Base-by-base conservation (phyloP, 306 rosid species). In the Cajanus cajan region DNA sequence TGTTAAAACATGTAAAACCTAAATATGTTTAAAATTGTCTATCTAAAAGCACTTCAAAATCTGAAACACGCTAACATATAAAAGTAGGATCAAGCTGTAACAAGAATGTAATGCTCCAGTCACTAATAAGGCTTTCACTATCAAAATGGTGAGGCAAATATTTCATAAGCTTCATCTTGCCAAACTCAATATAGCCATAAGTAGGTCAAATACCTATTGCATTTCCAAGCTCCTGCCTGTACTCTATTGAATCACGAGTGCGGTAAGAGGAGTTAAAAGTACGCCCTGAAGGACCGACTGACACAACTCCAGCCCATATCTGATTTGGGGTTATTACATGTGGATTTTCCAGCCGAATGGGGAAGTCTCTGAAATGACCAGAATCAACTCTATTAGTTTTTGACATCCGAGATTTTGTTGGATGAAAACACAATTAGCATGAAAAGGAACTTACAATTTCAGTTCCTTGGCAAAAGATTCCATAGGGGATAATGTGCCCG, bases 221-320 rank as follows among this genome's bases (percentile, higher is more conserved):
- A 88, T 94, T 92, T 81, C 98, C 98, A 72, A 94, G 97, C 83
- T 94, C 98, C 76, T 88, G 91, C 71, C 76, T 94, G 89, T 94
- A 94, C 69, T 90, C 98, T 33, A 62, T 25, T 12, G 94, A 86
- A 83, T 92, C 97, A 0, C 98, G 97, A 54, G 74, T 87, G 40
- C 93, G 85, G 78, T 92, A 94, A 79, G 97, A 92, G 79, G 98
- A 94, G 86, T 94, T 94, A 80, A 94, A 90, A 82, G 90, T 77
- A 72, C 80, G 85, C 21, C 98, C 91, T 13, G 93, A 92, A 69
- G 98, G 98, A 40, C 98, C 97, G 86, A 81, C 83, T 18, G 98
- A 86, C 48, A 94, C 88, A 82, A 92, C 98, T 85, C 98, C 98
- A 82, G 93, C 97, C 97, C 97, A 94, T 82, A 94, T 89, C 92